phyloP scores from a whole-genome alignment of 106 monocot species.

The Allium sativum region DNA sequence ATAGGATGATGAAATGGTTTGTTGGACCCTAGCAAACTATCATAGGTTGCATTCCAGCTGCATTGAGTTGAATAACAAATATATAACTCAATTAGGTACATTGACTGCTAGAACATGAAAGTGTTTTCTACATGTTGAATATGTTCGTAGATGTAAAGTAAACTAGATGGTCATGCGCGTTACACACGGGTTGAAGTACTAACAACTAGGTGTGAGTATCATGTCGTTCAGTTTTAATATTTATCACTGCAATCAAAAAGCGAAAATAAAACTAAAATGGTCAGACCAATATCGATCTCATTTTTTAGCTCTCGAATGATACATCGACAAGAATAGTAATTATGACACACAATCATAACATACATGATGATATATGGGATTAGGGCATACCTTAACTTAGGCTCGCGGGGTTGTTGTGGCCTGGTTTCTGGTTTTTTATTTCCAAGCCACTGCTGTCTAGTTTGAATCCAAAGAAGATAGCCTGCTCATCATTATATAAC shows the following conservation, averaged over 20 bases:
- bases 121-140: not conserved
- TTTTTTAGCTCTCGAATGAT: too few species aligned
- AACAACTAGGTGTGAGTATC: too few species aligned
- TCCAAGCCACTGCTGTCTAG: conserved; percentile 48
- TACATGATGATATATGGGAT: too few species aligned
- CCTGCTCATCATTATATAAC: conserved; percentile 14
- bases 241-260: too few species aligned
- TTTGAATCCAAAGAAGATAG: conserved; percentile 46
- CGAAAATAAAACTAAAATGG: too few species aligned
- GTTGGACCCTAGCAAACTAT: conserved; percentile 54
- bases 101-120: not conserved
- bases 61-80: not conserved
- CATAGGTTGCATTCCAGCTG: conserved; percentile 80
- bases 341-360: too few species aligned
- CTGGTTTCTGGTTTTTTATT: conserved; percentile 17
- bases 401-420: conserved; percentile 25
- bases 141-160: too few species aligned
- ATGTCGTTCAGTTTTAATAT: too few species aligned
- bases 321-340: too few species aligned
- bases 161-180: too few species aligned
- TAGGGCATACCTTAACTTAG: conserved; percentile 32
- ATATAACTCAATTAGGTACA: not conserved
- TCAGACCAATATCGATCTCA: too few species aligned
- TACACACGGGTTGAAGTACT: too few species aligned
- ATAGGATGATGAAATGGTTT: conserved; percentile 52